Evolutionary conservation across 352 stramenopile genomes (phyloP).

Genomic region (Phytophthora cryptogea): DNA sequence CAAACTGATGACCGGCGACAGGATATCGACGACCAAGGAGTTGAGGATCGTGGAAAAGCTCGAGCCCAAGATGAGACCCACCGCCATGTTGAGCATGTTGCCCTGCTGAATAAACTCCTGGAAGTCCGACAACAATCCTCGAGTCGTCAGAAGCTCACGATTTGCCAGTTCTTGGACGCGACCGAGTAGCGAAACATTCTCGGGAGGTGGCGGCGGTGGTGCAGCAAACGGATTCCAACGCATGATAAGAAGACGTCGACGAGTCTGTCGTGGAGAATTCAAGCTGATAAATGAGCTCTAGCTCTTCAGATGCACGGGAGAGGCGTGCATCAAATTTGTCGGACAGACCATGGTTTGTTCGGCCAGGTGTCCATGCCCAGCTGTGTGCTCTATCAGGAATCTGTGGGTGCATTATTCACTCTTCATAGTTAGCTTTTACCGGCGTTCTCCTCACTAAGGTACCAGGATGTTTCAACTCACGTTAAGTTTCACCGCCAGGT

Average conservation of each 20-base stretch:
- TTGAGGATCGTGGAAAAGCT: constrained; percentile 74
- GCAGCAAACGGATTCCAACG: constrained; percentile 17
- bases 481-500: neutral
- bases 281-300: neutral
- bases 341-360: too few relatives aligned
- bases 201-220: constrained; percentile 10
- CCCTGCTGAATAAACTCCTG: constrained; percentile 77
- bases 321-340: neutral
- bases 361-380: neutral
- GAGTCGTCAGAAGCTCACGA: constrained; percentile 18
- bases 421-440: too few relatives aligned
- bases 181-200: constrained; percentile 32
- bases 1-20: constrained; percentile 68
- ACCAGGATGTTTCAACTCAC: neutral
- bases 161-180: constrained; percentile 32
- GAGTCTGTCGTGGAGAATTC: neutral
- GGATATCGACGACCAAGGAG: constrained; percentile 71
- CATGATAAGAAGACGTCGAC: neutral
- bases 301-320: neutral
- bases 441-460: too few relatives aligned
- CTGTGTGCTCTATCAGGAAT: too few relatives aligned
- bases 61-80: constrained; percentile 70
- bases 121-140: constrained; percentile 47
- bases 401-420: too few relatives aligned
- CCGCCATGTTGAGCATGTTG: constrained; percentile 74